Percentiles rank a stretch among this genome's conserved stretches.
Conservation (phyloP, 225 moss, liverwort and hornwort species). For the Ulota crispa region DNA sequence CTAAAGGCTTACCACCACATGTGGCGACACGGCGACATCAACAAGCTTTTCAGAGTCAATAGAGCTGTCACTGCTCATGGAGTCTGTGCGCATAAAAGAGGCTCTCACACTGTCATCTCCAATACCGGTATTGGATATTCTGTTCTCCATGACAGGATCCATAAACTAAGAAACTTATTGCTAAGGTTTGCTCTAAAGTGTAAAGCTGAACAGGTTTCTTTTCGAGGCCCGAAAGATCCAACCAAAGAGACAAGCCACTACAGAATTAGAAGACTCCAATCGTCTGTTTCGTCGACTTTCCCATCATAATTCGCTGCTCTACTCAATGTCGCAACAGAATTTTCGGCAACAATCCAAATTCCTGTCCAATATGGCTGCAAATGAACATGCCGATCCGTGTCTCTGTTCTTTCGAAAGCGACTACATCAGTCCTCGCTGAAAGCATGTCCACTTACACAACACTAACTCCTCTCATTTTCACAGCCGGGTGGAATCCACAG, state of each 20-base stretch:
- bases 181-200: neutral
- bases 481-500: neutral
- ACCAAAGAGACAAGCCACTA: neutral
- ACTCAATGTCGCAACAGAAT: constrained; percentile 1
- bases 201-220: neutral
- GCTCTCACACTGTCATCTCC: constrained; percentile 26
- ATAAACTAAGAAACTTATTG: constrained; percentile 1
- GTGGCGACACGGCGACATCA: constrained; percentile 45
- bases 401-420: neutral
- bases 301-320: constrained; percentile 1
- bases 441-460: neutral
- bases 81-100: constrained; percentile 43
- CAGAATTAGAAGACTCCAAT: neutral
- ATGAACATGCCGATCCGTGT: neutral
- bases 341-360: neutral
- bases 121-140: constrained; percentile 15
- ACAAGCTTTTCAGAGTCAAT: constrained; percentile 46
- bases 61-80: constrained; percentile 63
- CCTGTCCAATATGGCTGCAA: neutral
- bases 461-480: neutral
- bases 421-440: neutral
- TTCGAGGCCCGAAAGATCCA: constrained; percentile 2
- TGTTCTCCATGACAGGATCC: constrained; percentile 50
- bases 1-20: constrained; percentile 41
- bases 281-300: neutral